phyloP scores from a whole-genome alignment of 2,329 filamentous ascomycete genomes.

The Verticillium albo-atrum region DNA sequence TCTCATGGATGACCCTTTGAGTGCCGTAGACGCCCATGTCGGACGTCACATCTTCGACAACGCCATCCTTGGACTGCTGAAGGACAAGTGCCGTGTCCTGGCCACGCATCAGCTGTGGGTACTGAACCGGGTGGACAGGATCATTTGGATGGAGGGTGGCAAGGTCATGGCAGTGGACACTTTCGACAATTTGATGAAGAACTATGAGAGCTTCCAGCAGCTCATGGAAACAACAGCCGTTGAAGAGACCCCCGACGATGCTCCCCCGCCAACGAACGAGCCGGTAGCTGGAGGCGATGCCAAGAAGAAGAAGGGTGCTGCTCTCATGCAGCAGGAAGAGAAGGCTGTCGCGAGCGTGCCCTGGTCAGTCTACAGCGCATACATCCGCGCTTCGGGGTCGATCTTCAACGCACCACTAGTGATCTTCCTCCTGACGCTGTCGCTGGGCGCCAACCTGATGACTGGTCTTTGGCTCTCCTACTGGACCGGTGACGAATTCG shows the following conservation, averaged over 20 bases:
- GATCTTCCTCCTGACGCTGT: conserved; percentile 58
- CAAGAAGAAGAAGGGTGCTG: conserved; percentile 53
- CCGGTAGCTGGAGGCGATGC: conserved; percentile 38
- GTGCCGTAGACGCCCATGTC: conserved; percentile 66
- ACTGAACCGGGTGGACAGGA: conserved; percentile 81
- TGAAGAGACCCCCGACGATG: conserved; percentile 57
- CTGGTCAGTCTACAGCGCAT: conserved; percentile 75
- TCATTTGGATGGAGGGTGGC: conserved; percentile 89
- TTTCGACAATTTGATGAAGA: conserved; percentile 79
- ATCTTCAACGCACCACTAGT: conserved; percentile 65
- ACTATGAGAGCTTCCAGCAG: conserved; percentile 72
- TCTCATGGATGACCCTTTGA: conserved; percentile 66
- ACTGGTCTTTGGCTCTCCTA: conserved; percentile 91
- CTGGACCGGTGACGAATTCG: conserved; percentile 81
- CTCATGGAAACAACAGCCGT: conserved; percentile 83
- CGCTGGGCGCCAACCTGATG: conserved; percentile 79
- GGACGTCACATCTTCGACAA: conserved; percentile 83
- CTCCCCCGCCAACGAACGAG: conserved; percentile 32
- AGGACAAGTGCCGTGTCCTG: conserved; percentile 83
- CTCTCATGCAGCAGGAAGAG: conserved; percentile 70
- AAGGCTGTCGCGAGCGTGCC: conserved; percentile 71
- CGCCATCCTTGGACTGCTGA: conserved; percentile 83
- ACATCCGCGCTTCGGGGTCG: conserved; percentile 70
- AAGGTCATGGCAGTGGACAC: conserved; percentile 82
- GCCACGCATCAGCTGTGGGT: conserved; percentile 96